These are phyloP conservation scores for Pascua sp. DNA, from an alignment of 1,284 basidiomycete species.

Conservation along the genomic window DNA sequence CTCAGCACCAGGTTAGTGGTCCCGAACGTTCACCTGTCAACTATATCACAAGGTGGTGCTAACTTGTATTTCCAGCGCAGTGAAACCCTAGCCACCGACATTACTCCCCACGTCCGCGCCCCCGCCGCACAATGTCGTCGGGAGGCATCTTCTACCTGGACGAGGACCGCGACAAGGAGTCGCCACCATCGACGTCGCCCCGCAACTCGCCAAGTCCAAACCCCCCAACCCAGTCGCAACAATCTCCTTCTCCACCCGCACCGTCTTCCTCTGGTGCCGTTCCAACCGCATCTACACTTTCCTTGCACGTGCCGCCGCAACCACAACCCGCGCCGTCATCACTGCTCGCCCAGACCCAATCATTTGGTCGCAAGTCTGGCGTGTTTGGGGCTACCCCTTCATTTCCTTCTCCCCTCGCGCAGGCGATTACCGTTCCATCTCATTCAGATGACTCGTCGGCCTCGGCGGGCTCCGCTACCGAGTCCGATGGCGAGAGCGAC, in stretches of 20 bases:
- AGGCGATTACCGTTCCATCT: constrained; percentile 40
- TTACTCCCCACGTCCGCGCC: not conserved
- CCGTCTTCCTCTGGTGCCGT: not conserved
- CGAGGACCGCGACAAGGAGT: constrained; percentile 34
- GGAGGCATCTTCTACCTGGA: constrained; percentile 37
- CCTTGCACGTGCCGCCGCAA: not conserved
- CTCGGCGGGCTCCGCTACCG: constrained; percentile 4
- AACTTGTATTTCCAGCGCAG: no score
- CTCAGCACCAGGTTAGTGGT: no score
- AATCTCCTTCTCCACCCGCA: not conserved
- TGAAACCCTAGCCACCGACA: not conserved
- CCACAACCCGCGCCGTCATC: constrained; percentile 2
- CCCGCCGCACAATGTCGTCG: not conserved
- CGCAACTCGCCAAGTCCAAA: constrained; percentile 15
- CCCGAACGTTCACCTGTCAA: no score
- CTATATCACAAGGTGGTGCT: no score
- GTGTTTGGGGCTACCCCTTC: constrained; percentile 46
- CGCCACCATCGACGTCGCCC: constrained; percentile 23
- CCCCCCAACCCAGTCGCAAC: not conserved
- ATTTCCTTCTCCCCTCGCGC: constrained; percentile 45
- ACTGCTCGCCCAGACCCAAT: constrained; percentile 21
- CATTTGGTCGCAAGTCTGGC: constrained; percentile 36
- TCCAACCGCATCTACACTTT: not conserved
- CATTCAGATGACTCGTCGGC: constrained; percentile 42
- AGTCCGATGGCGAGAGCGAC: constrained; percentile 2